Conservation (phyloP, 768 basidiomycete genomes). For the Clitopilus hobsonii region DNA sequence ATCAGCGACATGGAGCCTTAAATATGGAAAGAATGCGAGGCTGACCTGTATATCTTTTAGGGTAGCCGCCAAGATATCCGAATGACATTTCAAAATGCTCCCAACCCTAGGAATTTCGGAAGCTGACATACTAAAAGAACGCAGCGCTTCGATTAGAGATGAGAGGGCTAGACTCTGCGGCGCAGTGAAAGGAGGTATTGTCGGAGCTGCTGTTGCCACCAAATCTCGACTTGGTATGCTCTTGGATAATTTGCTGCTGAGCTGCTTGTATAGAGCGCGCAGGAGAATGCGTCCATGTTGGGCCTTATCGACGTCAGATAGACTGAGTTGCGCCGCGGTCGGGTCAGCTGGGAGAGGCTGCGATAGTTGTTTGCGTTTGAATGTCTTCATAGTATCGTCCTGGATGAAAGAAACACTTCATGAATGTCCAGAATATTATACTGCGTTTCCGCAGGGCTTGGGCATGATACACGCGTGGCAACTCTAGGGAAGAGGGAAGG, state of each 20-base stretch:
- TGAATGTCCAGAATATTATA: neutral
- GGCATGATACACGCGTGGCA: neutral
- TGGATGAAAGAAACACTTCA: neutral
- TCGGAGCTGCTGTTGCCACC: neutral
- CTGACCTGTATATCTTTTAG: neutral
- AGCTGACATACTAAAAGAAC: neutral
- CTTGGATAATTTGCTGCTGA: neutral
- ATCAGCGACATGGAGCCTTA: neutral
- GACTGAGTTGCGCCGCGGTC: neutral
- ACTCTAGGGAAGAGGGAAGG: neutral
- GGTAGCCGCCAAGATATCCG: neutral
- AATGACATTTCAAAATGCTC: neutral
- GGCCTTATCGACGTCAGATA: neutral
- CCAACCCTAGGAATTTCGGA: neutral
- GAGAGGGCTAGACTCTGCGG: neutral
- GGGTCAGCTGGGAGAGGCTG: neutral
- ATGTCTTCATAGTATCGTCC: neutral
- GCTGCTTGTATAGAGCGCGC: neutral
- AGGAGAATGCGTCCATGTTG: neutral
- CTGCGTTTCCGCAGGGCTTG: neutral
- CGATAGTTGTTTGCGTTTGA: neutral
- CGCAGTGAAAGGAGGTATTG: neutral
- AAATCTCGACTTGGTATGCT: neutral
- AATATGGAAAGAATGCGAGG: neutral
- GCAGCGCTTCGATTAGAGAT: neutral